Percentiles rank a stretch among this genome's conserved stretches.
Conservation (phyloP, 2,329 filamentous ascomycete species). For the Didymella exigua region DNA sequence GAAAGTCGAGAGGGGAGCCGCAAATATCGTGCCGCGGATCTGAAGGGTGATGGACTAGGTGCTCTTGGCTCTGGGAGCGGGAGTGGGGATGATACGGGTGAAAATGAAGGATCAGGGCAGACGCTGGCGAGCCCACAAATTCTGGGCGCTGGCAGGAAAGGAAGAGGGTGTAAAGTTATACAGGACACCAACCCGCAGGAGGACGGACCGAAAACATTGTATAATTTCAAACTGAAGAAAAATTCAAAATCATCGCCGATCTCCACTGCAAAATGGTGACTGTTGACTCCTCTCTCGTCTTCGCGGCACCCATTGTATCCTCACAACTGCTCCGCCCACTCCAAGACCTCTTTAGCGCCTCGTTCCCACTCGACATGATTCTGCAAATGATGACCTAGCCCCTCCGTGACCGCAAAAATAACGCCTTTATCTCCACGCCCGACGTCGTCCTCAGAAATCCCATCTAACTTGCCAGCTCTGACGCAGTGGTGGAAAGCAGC, state of each 20-base stretch:
- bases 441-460: slow-evolving; percentile 13
- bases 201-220: background rate
- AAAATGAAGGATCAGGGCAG: background rate
- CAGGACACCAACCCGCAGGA: background rate
- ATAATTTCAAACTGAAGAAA: background rate
- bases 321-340: slow-evolving; percentile 45
- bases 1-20: background rate
- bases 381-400: slow-evolving; percentile 60
- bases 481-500: slow-evolving; percentile 41
- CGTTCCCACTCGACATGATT: slow-evolving; percentile 58
- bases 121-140: background rate
- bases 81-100: too few species aligned
- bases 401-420: slow-evolving; percentile 50
- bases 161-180: background rate
- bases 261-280: background rate
- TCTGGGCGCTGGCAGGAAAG: background rate
- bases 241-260: background rate
- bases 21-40: background rate
- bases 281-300: too few species aligned
- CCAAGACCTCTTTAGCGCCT: slow-evolving; percentile 54
- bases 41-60: background rate
- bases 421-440: slow-evolving; percentile 40
- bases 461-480: slow-evolving; percentile 39
- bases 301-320: background rate
- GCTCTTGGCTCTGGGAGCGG: background rate